These are phyloP conservation scores for Fusarium mangiferae DNA, from an alignment of 2,329 filamentous ascomycete genomes.

Conservation along the genomic window DNA sequence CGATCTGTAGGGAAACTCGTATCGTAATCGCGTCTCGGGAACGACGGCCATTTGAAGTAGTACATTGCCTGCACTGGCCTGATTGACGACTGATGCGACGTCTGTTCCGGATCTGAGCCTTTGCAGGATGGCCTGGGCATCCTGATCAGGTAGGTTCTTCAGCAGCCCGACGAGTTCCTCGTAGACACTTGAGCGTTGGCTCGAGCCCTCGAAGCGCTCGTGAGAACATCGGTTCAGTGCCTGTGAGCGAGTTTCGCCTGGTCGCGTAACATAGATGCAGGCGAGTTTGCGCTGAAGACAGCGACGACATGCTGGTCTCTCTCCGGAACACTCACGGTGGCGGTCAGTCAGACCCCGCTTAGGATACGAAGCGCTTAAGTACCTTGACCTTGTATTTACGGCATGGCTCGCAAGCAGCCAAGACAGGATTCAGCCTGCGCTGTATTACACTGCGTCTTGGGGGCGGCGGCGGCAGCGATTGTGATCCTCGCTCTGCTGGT, in stretches of 20 bases:
- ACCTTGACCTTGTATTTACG: slow-evolving; percentile 38
- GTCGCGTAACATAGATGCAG: slow-evolving; percentile 34
- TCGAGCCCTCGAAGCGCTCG: neutral
- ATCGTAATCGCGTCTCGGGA: slow-evolving; percentile 52
- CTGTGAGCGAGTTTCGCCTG: slow-evolving; percentile 35
- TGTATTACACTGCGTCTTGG: rapidly evolving
- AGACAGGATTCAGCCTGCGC: slow-evolving; percentile 13
- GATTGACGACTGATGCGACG: slow-evolving; percentile 46
- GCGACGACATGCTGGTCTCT: slow-evolving; percentile 38
- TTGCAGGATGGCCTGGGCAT: slow-evolving; percentile 49
- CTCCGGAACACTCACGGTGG: slow-evolving; percentile 39
- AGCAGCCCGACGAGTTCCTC: slow-evolving; percentile 36
- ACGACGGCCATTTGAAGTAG: slow-evolving; percentile 52
- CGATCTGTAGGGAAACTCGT: slow-evolving; percentile 51
- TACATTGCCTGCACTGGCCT: slow-evolving; percentile 50
- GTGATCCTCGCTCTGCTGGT: neutral
- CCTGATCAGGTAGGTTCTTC: slow-evolving; percentile 36
- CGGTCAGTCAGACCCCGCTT: neutral
- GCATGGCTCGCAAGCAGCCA: slow-evolving; percentile 32
- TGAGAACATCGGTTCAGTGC: slow-evolving; percentile 1
- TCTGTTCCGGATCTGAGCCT: slow-evolving; percentile 51
- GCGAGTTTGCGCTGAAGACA: slow-evolving; percentile 18
- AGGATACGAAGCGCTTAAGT: neutral
- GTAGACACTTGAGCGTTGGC: neutral
- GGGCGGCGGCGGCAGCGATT: neutral